Evolutionary conservation across 2,329 filamentous ascomycete genomes (phyloP).

Genomic region (Aspergillaceae sp.): DNA sequence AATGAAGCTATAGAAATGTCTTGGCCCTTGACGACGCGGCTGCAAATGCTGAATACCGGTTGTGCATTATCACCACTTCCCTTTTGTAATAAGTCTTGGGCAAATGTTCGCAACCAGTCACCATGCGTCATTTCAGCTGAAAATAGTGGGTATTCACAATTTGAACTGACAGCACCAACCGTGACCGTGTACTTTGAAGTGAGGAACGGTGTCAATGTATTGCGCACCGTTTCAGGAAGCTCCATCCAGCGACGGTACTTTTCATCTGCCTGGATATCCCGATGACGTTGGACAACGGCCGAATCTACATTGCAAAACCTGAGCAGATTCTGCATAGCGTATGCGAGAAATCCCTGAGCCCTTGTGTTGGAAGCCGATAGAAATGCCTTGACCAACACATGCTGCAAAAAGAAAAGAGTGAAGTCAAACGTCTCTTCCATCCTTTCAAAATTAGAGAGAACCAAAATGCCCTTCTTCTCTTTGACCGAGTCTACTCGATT

Average conservation of each 20-base stretch:
- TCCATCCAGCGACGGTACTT: slow-evolving; percentile 67
- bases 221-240: slow-evolving; percentile 68
- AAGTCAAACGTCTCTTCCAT: slow-evolving; percentile 76
- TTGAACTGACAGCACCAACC: slow-evolving; percentile 46
- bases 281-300: slow-evolving; percentile 43
- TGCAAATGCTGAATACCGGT: slow-evolving; percentile 71
- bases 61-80: slow-evolving; percentile 65
- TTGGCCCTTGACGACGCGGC: slow-evolving; percentile 73
- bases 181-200: slow-evolving; percentile 72
- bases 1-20: slow-evolving; percentile 82
- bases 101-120: slow-evolving; percentile 72
- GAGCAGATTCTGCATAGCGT: slow-evolving; percentile 86
- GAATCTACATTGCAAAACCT: slow-evolving; percentile 65
- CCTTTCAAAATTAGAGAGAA: slow-evolving; percentile 76
- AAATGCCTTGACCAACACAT: slow-evolving; percentile 85
- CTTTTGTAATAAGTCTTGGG: slow-evolving; percentile 71
- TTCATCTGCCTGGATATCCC: slow-evolving; percentile 48
- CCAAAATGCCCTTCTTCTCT: slow-evolving; percentile 72
- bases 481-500: slow-evolving; percentile 75
- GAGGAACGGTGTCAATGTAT: slow-evolving; percentile 79
- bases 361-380: slow-evolving; percentile 80
- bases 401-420: slow-evolving; percentile 71
- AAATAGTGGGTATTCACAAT: slow-evolving; percentile 70
- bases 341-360: slow-evolving; percentile 84
- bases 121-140: slow-evolving; percentile 58